phyloP scores from a whole-genome alignment of 495 filamentous ascomycete species.

The Letharia columbiana region DNA sequence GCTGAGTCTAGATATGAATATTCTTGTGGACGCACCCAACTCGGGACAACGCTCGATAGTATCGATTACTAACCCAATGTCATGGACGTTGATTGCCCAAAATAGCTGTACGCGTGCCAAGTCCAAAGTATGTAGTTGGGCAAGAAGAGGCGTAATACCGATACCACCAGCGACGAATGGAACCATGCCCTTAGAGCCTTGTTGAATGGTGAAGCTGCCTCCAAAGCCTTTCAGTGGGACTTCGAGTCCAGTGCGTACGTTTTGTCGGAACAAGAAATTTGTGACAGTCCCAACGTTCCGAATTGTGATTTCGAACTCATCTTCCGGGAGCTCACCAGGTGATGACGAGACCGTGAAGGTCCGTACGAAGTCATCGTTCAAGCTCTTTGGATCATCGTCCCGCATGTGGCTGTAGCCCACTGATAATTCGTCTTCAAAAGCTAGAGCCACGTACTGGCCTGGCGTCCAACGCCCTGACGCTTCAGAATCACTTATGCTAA shows the following conservation, averaged over 20 bases:
- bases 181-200: slow-evolving; percentile 21
- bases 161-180: slow-evolving; percentile 69
- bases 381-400: slow-evolving; percentile 61
- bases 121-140: slow-evolving; percentile 46
- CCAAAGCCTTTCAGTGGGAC: slow-evolving; percentile 64
- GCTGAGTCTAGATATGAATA: slow-evolving; percentile 54
- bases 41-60: slow-evolving; percentile 43
- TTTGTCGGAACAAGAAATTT: slow-evolving; percentile 50
- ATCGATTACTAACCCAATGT: slow-evolving; percentile 55
- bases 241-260: slow-evolving; percentile 45
- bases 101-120: slow-evolving; percentile 44
- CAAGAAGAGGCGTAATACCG: slow-evolving; percentile 69
- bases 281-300: slow-evolving; percentile 61
- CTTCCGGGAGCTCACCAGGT: slow-evolving; percentile 33
- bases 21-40: slow-evolving; percentile 41
- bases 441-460: slow-evolving; percentile 67
- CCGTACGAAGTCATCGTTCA: slow-evolving; percentile 76
- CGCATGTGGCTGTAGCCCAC: slow-evolving; percentile 73
- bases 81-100: slow-evolving; percentile 55
- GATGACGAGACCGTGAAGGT: slow-evolving; percentile 69
- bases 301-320: slow-evolving; percentile 63
- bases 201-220: slow-evolving; percentile 52
- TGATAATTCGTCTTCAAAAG: slow-evolving; percentile 57
- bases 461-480: slow-evolving; percentile 46
- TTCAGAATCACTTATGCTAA: slow-evolving; percentile 42